Conservation (phyloP, 75 land plant genomes). For the Gnetum montanum region DNA sequence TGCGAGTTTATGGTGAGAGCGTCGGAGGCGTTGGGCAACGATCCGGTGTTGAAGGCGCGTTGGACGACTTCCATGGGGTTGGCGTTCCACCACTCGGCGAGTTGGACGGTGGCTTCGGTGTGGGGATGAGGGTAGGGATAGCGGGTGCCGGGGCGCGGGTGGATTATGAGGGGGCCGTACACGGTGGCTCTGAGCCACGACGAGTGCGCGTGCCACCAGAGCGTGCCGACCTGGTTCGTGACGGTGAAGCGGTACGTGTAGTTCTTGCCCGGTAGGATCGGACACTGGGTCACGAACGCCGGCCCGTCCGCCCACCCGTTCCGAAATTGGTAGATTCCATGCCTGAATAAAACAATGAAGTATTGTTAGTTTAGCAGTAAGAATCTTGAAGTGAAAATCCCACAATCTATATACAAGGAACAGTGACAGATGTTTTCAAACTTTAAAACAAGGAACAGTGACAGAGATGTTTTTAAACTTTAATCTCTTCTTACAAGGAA, state of each 20-base stretch:
- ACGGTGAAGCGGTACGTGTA: conserved; percentile 13
- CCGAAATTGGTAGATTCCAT: conserved; percentile 30
- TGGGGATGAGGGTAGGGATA: conserved; percentile 26
- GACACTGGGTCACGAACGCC: conserved; percentile 35
- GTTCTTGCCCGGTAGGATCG: conserved; percentile 15
- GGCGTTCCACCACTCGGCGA: conserved; percentile 44
- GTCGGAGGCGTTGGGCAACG: conserved; percentile 22
- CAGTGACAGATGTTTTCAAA: too few relatives aligned
- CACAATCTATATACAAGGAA: too few relatives aligned
- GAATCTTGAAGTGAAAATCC: too few relatives aligned
- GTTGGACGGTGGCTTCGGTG: conserved; percentile 13
- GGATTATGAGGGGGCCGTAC: conserved; percentile 24
- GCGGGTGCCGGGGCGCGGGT: conserved; percentile 4
- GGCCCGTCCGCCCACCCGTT: conserved; percentile 38
- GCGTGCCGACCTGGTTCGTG: too few relatives aligned
- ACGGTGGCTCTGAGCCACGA: conserved; percentile 36
- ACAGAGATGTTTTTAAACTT: too few relatives aligned
- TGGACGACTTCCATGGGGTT: conserved; percentile 22
- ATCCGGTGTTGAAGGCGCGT: conserved; percentile 13
- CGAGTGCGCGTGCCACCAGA: too few relatives aligned
- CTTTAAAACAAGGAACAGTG: too few relatives aligned
- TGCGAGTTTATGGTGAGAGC: conserved; percentile 47
- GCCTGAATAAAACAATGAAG: too few relatives aligned
- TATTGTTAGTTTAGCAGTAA: too few relatives aligned
- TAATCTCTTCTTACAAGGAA: too few relatives aligned